phyloP scores from a whole-genome alignment of 83 land plant species.

The Picea abies region DNA sequence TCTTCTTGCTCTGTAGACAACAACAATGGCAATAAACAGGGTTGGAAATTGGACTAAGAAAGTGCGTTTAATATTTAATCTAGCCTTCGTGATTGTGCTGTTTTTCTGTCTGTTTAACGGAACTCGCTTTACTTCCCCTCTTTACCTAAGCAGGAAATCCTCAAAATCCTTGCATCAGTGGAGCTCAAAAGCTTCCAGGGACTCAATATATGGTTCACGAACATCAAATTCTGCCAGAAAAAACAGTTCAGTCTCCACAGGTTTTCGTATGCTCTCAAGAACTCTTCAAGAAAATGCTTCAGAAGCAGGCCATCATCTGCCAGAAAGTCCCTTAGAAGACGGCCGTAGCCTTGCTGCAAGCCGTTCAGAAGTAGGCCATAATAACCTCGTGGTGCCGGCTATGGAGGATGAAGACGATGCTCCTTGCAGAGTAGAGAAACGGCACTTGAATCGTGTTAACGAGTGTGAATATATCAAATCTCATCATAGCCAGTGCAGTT shows the following conservation, averaged over 20 bases:
- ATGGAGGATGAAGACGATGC: conserved; percentile 7
- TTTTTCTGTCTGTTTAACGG: background rate
- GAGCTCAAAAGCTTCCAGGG: conserved; percentile 1
- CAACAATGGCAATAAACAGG: background rate
- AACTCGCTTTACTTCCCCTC: background rate
- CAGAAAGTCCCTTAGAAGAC: background rate
- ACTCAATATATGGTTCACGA: too few species aligned
- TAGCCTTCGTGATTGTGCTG: background rate
- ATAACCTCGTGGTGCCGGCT: background rate
- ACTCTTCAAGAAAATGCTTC: background rate
- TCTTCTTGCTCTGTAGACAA: background rate
- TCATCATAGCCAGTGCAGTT: conserved; percentile 23
- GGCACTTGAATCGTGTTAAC: background rate
- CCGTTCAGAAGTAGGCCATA: background rate
- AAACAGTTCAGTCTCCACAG: background rate
- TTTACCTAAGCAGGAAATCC: background rate
- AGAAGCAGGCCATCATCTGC: background rate
- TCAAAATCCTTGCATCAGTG: background rate
- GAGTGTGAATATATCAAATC: conserved; percentile 36
- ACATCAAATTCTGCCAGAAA: background rate
- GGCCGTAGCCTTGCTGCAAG: background rate
- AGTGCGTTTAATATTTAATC: background rate
- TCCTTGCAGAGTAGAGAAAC: conserved; percentile 8
- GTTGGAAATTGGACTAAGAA: background rate
- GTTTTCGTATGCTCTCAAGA: background rate